A percentile compares a stretch with the other conserved stretches of the same genome.
Conservation (phyloP, 768 basidiomycete species). For the Russula brevipes region DNA sequence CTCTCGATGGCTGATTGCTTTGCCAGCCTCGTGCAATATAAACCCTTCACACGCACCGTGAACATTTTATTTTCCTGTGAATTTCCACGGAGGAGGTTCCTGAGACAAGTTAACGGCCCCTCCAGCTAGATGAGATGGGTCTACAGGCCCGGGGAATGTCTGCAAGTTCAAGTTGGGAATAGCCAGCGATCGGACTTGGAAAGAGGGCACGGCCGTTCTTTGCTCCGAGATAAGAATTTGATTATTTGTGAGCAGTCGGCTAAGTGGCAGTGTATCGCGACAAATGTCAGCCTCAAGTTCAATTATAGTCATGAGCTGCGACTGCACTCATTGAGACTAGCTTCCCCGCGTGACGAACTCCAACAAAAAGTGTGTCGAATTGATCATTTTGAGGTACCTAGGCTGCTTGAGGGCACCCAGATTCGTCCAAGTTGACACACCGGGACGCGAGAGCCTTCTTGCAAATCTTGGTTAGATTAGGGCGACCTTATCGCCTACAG, state of each 20-base stretch:
- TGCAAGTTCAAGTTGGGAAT: slow-evolving; percentile 4
- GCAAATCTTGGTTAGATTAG: too few relatives aligned
- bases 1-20: background rate
- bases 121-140: background rate
- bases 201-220: background rate
- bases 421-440: too few relatives aligned
- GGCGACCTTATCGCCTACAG: too few relatives aligned
- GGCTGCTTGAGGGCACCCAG: too few relatives aligned
- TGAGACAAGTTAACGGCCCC: background rate
- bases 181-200: slow-evolving; percentile 1
- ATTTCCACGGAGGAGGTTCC: background rate
- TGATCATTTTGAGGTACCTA: too few relatives aligned
- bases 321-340: background rate
- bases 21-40: background rate
- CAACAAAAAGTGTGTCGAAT: too few relatives aligned
- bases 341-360: too few relatives aligned
- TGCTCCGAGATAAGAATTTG: background rate
- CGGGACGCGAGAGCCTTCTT: too few relatives aligned
- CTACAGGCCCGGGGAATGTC: background rate
- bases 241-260: background rate
- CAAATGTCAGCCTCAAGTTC: background rate
- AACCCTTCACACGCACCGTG: background rate
- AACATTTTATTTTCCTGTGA: background rate
- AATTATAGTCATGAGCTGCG: background rate
- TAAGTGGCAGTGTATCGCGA: background rate